phyloP scores from a whole-genome alignment of 495 filamentous ascomycete species.

The Amorphotheca resinae region DNA sequence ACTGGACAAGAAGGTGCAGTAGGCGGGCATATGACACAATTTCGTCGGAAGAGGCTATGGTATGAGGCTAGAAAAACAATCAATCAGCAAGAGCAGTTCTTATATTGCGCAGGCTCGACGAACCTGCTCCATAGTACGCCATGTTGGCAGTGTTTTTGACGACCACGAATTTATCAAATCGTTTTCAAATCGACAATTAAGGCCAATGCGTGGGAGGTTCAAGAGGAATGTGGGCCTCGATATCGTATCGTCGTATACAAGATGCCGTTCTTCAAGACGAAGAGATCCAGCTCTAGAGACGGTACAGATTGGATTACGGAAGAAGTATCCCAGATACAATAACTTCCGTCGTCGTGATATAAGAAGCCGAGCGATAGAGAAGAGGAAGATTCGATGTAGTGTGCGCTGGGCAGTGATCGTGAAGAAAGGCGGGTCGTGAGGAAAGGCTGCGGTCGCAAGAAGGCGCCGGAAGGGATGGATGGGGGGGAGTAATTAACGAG shows the following conservation, averaged over 20 bases:
- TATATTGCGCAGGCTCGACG: not conserved
- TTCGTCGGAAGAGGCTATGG: conserved; percentile 32
- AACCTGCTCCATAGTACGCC: conserved; percentile 6
- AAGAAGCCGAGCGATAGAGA: not conserved
- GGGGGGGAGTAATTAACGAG: not conserved
- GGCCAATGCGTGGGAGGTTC: not conserved
- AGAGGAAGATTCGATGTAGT: not conserved
- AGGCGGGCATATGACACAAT: conserved; percentile 30
- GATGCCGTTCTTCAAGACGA: not conserved
- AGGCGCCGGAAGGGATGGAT: too few species aligned
- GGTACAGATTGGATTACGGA: not conserved
- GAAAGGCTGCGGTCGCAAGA: not conserved
- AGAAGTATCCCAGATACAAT: not conserved
- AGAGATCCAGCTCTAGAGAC: not conserved
- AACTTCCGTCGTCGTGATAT: not conserved
- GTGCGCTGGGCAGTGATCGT: not conserved
- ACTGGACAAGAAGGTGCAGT: conserved; percentile 35
- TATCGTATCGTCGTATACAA: not conserved
- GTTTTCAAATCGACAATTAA: too few species aligned
- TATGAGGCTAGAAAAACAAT: conserved; percentile 11
- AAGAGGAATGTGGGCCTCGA: not conserved
- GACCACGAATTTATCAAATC: too few species aligned
- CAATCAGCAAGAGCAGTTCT: conserved; percentile 1
- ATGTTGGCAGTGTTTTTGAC: too few species aligned
- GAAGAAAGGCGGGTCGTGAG: not conserved